Conservation (phyloP, 1,284 basidiomycete genomes). For the Trichosporon asahii region DNA sequence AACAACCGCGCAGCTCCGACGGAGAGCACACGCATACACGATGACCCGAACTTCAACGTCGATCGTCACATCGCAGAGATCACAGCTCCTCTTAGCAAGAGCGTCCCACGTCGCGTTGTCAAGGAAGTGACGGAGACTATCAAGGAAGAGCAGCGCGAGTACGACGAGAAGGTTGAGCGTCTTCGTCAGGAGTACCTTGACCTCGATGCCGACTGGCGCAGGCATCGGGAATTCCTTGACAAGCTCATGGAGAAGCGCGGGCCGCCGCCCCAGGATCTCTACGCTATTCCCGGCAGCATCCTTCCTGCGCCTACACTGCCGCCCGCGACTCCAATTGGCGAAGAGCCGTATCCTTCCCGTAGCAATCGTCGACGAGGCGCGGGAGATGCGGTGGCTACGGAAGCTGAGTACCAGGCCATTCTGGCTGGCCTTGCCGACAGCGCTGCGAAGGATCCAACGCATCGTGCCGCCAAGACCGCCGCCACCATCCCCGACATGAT, state of each 20-base stretch:
- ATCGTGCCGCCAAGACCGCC: conserved; percentile 80
- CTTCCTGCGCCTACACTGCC: conserved; percentile 30
- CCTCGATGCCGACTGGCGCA: conserved; percentile 67
- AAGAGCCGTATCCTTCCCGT: conserved; percentile 34
- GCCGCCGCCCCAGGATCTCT: conserved; percentile 40
- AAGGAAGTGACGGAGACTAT: conserved; percentile 25
- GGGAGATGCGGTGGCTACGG: conserved; percentile 87
- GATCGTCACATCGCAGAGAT: conserved; percentile 23
- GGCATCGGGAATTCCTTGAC: conserved; percentile 67
- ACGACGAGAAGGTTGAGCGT: conserved; percentile 59
- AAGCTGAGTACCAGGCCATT: conserved; percentile 96
- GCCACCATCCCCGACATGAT: conserved; percentile 91
- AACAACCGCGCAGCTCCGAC: conserved; percentile 32
- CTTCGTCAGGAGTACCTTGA: conserved; percentile 66
- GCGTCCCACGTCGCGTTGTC: conserved; percentile 13
- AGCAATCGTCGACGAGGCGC: conserved; percentile 36
- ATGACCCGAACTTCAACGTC: conserved; percentile 15
- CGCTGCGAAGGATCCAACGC: conserved; percentile 84
- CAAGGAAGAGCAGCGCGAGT: conserved; percentile 49
- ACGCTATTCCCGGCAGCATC: conserved; percentile 32
- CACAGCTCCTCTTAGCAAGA: conserved; percentile 22
- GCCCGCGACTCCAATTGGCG: conserved; percentile 31
- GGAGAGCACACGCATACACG: conserved; percentile 17
- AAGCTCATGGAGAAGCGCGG: conserved; percentile 45
- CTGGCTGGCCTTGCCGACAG: conserved; percentile 87